Evolutionary conservation across 2,329 filamentous ascomycete genomes (phyloP).

Genomic region (Cercospora janseana): DNA sequence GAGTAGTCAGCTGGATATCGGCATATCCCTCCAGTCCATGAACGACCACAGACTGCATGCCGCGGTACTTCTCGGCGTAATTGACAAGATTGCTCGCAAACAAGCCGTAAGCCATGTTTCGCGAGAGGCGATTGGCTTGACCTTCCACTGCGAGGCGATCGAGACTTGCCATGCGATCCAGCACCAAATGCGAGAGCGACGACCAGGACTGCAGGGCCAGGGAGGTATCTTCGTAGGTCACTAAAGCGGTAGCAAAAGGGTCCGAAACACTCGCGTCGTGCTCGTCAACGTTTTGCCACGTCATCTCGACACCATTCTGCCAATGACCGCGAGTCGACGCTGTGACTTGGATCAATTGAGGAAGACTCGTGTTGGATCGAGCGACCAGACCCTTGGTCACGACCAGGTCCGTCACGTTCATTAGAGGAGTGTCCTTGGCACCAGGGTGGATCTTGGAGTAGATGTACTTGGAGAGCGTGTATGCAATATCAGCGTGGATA

Average conservation of each 20-base stretch:
- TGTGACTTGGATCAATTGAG: conserved; percentile 12
- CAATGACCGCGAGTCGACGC: conserved; percentile 8
- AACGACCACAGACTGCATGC: conserved; percentile 25
- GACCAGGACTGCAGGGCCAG: conserved; percentile 33
- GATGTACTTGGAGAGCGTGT: conserved; percentile 36
- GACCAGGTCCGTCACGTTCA: conserved; percentile 44
- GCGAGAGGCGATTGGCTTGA: conserved; percentile 31
- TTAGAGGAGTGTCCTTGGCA: conserved; percentile 16
- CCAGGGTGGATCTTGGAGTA: conserved; percentile 9
- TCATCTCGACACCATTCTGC: conserved; percentile 2
- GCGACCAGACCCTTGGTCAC: conserved; percentile 35
- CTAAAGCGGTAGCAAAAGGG: conserved; percentile 29
- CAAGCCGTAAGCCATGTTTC: conserved; percentile 36
- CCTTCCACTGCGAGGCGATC: conserved; percentile 29
- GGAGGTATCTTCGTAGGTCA: conserved; percentile 26
- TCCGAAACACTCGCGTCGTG: neutral
- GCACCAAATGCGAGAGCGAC: conserved; percentile 31
- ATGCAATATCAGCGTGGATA: conserved; percentile 40
- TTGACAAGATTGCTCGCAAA: conserved; percentile 20
- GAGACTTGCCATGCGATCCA: conserved; percentile 32
- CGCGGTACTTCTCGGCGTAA: conserved; percentile 19
- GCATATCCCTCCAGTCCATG: conserved; percentile 39
- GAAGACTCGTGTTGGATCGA: neutral
- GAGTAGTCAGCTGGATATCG: conserved; percentile 16
- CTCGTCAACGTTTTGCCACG: conserved; percentile 18